A percentile compares a stretch with the other conserved stretches of the same genome.
phyloP scores from a whole-genome alignment of 495 filamentous ascomycete genomes.

The Talaromyces wortmannii region DNA sequence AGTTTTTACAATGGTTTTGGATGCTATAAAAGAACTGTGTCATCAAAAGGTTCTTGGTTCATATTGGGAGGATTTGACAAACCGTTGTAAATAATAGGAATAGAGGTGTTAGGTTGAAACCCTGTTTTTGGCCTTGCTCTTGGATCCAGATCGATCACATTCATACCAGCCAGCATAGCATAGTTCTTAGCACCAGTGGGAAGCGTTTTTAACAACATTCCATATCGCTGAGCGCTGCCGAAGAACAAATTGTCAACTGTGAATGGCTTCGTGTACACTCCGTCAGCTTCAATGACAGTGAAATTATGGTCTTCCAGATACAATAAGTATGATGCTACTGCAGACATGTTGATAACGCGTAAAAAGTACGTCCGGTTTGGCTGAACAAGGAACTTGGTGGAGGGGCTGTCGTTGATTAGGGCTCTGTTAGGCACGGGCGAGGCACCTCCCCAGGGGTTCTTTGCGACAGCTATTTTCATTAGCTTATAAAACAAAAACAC shows the following conservation, averaged over 20 bases:
- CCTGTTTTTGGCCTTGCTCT: background rate
- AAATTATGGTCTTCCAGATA: conserved; percentile 68
- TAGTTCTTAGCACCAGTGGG: conserved; percentile 22
- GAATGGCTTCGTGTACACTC: conserved; percentile 45
- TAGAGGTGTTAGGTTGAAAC: conserved; percentile 61
- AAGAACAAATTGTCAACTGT: conserved; percentile 57
- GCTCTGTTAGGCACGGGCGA: conserved; percentile 32
- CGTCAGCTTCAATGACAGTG: conserved; percentile 50
- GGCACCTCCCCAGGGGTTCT: background rate
- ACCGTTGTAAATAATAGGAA: conserved; percentile 51
- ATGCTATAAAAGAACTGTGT: background rate
- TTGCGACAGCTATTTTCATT: background rate
- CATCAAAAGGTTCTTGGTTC: background rate
- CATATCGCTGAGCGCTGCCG: conserved; percentile 60
- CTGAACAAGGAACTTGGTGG: conserved; percentile 48
- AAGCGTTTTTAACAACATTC: conserved; percentile 59
- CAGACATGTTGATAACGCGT: conserved; percentile 67
- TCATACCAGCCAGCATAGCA: background rate
- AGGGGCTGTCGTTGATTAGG: conserved; percentile 50
- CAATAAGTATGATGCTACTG: conserved; percentile 68
- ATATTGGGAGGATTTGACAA: too few species aligned
- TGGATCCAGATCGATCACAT: background rate
- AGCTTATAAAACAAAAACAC: too few species aligned
- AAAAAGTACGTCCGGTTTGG: conserved; percentile 77
- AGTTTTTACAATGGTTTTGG: conserved; percentile 43